Evolutionary conservation across 2,329 filamentous ascomycete genomes (phyloP), one percentile per base, ranked within the genome.

Genomic region (Venturia nashicola): DNA sequence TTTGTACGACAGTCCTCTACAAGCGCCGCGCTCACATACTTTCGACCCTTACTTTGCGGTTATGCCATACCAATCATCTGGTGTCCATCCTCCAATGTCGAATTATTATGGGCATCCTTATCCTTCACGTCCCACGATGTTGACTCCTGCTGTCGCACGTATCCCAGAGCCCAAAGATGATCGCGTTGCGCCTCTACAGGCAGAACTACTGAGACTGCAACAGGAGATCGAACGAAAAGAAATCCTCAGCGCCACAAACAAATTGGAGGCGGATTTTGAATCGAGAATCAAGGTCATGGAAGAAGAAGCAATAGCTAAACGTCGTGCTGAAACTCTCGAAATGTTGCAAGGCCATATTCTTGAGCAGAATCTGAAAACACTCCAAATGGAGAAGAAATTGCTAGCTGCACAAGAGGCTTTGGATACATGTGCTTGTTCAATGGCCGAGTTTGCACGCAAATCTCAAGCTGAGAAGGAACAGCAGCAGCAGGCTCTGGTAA

Each of bases 51-150:
- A 61, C 42, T 44, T 32, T 27, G 42, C 60, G n/a, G 12, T 48
- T 7, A 48, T 61, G 60, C 60, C 40, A 20, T 61, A 61, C 18
- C 60, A 61, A 27, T 8, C 60, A 36, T 61, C 12, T 34, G 40
- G 60, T 36, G n/a, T 20, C 23, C 48, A 61, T 61, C 60, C 60
- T 16, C 20, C 60, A 14, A 20, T n/a, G 12, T 36, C 20, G 32
- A 36, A 20, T 16, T 61, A 48, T n/a, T 61, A 61, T 32, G n/a
- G 20, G 18, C 23, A 61, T 48, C 60, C 20, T 32, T 48, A 48
- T 48, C 6, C 44, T 48, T 8, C 44, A n/a, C 44, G 23, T 48
- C n/a, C 6, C 1, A 3, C n/a, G n/a, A 23, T 9, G 1, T 23
- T 11, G 23, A 9, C 18, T 23, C 23, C 40, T 18, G 8, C 60